Percentiles rank a stretch among this genome's conserved stretches.
phyloP scores from a whole-genome alignment of 148 eudicot genomes.

The Cornus kousa region DNA sequence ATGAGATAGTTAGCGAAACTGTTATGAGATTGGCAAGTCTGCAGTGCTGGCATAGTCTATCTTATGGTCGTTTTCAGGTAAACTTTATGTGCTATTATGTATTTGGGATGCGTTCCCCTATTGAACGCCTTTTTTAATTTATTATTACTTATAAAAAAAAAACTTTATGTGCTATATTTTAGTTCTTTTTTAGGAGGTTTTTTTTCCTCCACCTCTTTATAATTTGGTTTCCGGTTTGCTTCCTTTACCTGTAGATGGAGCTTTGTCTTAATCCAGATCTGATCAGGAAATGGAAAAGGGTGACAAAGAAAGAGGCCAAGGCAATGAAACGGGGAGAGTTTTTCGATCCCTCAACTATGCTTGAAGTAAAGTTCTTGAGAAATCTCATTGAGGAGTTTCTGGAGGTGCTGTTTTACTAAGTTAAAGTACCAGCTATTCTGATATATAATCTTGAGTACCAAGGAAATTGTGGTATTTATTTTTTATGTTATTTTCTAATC shows the following conservation, averaged over 20 bases:
- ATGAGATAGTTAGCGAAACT: slow-evolving; percentile 77
- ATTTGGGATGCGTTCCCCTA: no score
- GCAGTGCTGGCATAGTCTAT: slow-evolving; percentile 93
- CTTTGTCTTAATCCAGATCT: slow-evolving; percentile 68
- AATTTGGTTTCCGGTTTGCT: slow-evolving; percentile 7
- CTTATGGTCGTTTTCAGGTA: slow-evolving; percentile 97
- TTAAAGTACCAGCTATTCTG: neutral
- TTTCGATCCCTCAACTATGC: slow-evolving; percentile 55
- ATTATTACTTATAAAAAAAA: no score
- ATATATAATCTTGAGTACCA: neutral
- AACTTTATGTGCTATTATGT: neutral
- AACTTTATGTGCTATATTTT: slow-evolving; percentile 7
- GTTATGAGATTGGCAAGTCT: slow-evolving; percentile 72
- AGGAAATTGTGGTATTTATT: slow-evolving; percentile 1
- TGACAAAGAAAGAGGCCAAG: slow-evolving; percentile 73
- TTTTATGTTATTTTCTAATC: slow-evolving; percentile 4
- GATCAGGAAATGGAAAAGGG: slow-evolving; percentile 81
- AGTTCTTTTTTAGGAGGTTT: neutral
- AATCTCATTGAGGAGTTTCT: slow-evolving; percentile 79
- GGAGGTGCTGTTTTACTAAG: slow-evolving; percentile 46
- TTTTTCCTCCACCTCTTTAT: slow-evolving; percentile 1
- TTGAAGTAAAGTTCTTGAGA: slow-evolving; percentile 79
- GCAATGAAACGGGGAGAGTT: slow-evolving; percentile 59
- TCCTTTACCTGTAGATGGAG: slow-evolving; percentile 57
- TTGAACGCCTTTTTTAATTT: no score